Evolutionary conservation across 2,329 filamentous ascomycete species (phyloP).

Genomic region (Diaporthe sp.): DNA sequence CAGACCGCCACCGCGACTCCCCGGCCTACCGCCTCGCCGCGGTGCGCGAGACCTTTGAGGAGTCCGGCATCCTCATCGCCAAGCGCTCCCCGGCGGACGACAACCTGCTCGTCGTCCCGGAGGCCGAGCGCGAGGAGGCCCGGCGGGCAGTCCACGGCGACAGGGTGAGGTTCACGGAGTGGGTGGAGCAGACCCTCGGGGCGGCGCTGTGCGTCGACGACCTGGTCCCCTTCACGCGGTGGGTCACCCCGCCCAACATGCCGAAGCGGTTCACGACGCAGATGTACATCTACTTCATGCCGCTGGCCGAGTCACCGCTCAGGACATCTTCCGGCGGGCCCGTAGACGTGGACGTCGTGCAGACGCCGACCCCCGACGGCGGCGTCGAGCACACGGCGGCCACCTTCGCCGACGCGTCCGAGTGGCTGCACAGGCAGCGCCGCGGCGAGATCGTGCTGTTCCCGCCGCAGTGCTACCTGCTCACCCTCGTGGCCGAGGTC

Average conservation of each 20-base stretch:
- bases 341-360: slow-evolving; percentile 68
- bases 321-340: background rate
- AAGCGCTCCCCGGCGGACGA: slow-evolving; percentile 53
- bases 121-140: slow-evolving; percentile 73
- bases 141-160: slow-evolving; percentile 78
- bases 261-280: slow-evolving; percentile 90
- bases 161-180: slow-evolving; percentile 75
- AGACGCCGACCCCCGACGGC: slow-evolving; percentile 79
- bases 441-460: slow-evolving; percentile 84
- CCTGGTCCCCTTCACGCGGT: slow-evolving; percentile 87
- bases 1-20: slow-evolving; percentile 77
- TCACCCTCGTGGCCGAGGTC: slow-evolving; percentile 70
- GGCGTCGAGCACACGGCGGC: slow-evolving; percentile 75
- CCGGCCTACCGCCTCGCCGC: slow-evolving; percentile 84
- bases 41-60: slow-evolving; percentile 93
- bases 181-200: slow-evolving; percentile 59
- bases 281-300: slow-evolving; percentile 96
- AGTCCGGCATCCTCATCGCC: slow-evolving; percentile 89
- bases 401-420: slow-evolving; percentile 77
- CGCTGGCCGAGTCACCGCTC: slow-evolving; percentile 58
- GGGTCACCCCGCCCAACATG: slow-evolving; percentile 84
- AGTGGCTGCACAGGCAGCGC: slow-evolving; percentile 77
- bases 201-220: slow-evolving; percentile 59
- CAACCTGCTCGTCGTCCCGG: slow-evolving; percentile 73
- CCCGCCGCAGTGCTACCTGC: slow-evolving; percentile 87